These are phyloP conservation scores for Myxozyma vanderwaltii DNA, from an alignment of 805 yeast genomes.

Conservation along the genomic window DNA sequence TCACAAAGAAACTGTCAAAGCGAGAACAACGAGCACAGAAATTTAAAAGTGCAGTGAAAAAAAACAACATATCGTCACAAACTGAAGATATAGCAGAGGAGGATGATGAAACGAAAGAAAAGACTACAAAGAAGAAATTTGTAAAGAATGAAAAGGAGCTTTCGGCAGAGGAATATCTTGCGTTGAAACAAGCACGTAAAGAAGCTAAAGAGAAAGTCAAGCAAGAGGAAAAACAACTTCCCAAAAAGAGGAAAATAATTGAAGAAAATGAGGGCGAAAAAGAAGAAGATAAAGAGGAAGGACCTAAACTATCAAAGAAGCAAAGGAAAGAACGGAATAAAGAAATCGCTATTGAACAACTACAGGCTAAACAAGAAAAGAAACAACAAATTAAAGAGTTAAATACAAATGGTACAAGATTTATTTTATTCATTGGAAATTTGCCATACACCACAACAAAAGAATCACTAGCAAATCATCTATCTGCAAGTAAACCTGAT, in stretches of 20 bases:
- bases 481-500: constrained; percentile 70
- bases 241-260: constrained; percentile 12
- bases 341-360: constrained; percentile 4
- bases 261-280: background rate
- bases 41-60: constrained; percentile 14
- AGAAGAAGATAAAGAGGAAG: constrained; percentile 2
- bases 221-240: background rate
- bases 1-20: constrained; percentile 12
- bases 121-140: background rate
- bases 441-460: constrained; percentile 72
- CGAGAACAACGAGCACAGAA: constrained; percentile 13
- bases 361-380: constrained; percentile 2
- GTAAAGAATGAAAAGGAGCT: constrained; percentile 1
- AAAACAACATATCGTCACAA: constrained; percentile 5
- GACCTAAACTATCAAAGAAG: constrained; percentile 14
- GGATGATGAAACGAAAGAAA: background rate
- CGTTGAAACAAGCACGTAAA: constrained; percentile 10
- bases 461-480: constrained; percentile 67
- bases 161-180: constrained; percentile 9
- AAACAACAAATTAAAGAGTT: constrained; percentile 9
- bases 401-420: constrained; percentile 39
- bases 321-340: constrained; percentile 14
- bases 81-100: constrained; percentile 1
- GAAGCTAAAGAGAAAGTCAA: constrained; percentile 8
- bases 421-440: constrained; percentile 86